These are phyloP conservation scores for Potentilla sterilis DNA, from an alignment of 306 rosid species.

Conservation along the genomic window DNA sequence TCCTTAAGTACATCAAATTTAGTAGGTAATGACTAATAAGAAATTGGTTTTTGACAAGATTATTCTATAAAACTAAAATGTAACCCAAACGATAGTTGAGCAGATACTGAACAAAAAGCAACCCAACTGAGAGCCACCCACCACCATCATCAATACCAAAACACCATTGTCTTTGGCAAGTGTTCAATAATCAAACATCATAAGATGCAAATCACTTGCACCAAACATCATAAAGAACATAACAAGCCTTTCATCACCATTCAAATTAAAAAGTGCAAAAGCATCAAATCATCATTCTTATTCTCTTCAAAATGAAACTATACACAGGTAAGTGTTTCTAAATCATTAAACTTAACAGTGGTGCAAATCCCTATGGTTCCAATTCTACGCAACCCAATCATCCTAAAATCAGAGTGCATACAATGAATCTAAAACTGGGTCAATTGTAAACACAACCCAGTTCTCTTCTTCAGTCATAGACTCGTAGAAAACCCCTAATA, in stretches of 20 bases:
- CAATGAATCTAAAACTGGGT: not conserved
- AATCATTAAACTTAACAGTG: not conserved
- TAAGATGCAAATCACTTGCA: not conserved
- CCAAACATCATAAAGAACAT: not conserved
- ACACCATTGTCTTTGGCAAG: not conserved
- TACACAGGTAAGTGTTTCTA: not conserved
- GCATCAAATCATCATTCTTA: not conserved
- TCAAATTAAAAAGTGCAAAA: not conserved
- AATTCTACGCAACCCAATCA: not conserved
- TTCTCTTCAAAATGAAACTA: not conserved
- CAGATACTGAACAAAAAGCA: not conserved
- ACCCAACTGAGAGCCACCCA: not conserved
- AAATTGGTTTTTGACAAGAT: not conserved
- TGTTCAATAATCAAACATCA: not conserved
- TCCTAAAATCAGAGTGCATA: not conserved
- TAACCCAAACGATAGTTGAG: not conserved
- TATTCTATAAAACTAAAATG: not conserved
- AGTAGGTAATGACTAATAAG: not conserved
- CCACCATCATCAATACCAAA: not conserved
- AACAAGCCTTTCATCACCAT: not conserved
- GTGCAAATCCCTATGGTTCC: not conserved
- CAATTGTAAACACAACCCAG: not conserved
- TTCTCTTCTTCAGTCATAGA: not conserved
- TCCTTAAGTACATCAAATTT: not conserved
- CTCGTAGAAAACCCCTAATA: not conserved